phyloP scores from a whole-genome alignment of 257 asterid species.

The Galeopsis tetrahit region DNA sequence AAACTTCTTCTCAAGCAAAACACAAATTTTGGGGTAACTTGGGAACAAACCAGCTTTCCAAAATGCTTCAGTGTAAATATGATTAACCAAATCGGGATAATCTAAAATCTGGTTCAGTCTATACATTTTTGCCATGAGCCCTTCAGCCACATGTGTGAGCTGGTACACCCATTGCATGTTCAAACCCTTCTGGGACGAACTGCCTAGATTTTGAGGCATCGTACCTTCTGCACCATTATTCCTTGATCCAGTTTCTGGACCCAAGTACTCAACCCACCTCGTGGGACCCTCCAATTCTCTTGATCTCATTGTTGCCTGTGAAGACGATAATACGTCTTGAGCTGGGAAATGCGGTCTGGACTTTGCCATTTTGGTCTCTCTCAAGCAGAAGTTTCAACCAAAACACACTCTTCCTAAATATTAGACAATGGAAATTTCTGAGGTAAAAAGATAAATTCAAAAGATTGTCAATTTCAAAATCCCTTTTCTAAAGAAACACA shows the following conservation, averaged over 20 bases:
- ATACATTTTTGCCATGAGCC: constrained; percentile 96
- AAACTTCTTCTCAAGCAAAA: constrained; percentile 86
- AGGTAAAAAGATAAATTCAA: not conserved
- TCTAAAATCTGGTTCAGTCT: constrained; percentile 93
- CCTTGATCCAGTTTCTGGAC: constrained; percentile 66
- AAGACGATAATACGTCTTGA: constrained; percentile 68
- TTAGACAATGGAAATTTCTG: constrained; percentile 13
- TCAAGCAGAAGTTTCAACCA: constrained; percentile 35
- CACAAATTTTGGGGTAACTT: constrained; percentile 84
- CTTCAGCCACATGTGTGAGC: constrained; percentile 96
- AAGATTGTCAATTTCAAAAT: constrained; percentile 29
- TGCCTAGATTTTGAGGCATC: constrained; percentile 51
- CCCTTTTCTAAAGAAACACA: constrained; percentile 17
- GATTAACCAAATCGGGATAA: constrained; percentile 82
- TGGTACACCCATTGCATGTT: constrained; percentile 97
- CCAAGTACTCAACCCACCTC: constrained; percentile 96
- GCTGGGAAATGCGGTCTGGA: constrained; percentile 69
- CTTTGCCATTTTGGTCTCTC: constrained; percentile 64
- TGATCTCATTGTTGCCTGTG: constrained; percentile 65
- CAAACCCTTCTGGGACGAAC: constrained; percentile 76
- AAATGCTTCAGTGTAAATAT: constrained; percentile 82
- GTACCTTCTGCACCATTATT: constrained; percentile 62
- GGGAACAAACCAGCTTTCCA: constrained; percentile 99
- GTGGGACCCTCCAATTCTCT: constrained; percentile 89
- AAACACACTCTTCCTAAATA: constrained; percentile 45